Percentiles rank a stretch among this genome's conserved stretches.
Evolutionary conservation across 306 rosid species (phyloP).

Genomic region (Senna tora): DNA sequence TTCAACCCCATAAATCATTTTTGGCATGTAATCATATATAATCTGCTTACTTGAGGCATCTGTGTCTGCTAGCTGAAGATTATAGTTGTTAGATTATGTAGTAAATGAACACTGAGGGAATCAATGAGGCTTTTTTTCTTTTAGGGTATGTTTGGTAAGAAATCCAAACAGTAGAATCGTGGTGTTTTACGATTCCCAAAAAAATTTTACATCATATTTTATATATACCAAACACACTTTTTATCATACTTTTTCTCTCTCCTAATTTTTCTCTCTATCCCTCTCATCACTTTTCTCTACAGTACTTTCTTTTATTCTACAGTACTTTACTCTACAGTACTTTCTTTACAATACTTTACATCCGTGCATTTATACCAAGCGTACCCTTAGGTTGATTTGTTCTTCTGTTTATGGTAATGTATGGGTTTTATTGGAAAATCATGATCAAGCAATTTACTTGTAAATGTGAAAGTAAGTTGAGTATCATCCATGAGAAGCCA

Average conservation of each 20-base stretch:
- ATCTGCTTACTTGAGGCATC: background rate
- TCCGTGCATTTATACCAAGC: too few species aligned
- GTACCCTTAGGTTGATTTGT: constrained; percentile 26
- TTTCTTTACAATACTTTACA: too few species aligned
- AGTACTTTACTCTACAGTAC: too few species aligned
- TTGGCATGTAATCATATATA: constrained; percentile 22
- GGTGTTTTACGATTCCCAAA: too few species aligned
- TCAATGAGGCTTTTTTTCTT: constrained; percentile 10
- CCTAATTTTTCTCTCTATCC: too few species aligned
- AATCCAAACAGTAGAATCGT: too few species aligned
- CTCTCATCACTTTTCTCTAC: too few species aligned
- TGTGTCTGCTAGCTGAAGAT: background rate
- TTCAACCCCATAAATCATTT: constrained; percentile 29
- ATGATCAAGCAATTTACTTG: constrained; percentile 7
- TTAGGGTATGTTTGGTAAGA: too few species aligned
- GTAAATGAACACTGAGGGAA: constrained; percentile 12
- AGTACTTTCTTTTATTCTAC: too few species aligned
- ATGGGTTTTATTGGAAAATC: background rate
- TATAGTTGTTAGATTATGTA: background rate
- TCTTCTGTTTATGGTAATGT: constrained; percentile 22
- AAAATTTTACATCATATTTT: too few species aligned
- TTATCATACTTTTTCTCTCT: too few species aligned
- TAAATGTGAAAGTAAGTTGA: constrained; percentile 23
- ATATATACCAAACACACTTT: too few species aligned
- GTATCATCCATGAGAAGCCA: constrained; percentile 23